Conservation (phyloP, 2,329 filamentous ascomycete species). For the Penicillium sp. region DNA sequence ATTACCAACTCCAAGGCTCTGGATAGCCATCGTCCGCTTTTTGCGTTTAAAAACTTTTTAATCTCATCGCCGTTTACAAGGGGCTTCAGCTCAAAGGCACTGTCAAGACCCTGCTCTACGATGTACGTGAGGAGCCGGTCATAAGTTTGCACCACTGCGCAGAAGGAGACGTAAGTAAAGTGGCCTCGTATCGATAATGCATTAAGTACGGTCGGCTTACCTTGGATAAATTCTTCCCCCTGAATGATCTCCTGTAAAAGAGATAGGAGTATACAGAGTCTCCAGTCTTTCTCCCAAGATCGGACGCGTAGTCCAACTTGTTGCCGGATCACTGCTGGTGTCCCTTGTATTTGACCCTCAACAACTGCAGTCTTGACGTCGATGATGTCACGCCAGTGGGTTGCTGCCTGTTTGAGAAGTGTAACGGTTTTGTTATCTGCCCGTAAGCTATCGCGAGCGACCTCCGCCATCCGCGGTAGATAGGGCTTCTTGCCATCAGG, state of each 20-base stretch:
- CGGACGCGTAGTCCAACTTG: conserved; percentile 42
- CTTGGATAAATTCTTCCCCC: conserved; percentile 34
- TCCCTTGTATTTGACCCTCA: conserved; percentile 31
- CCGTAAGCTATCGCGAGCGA: conserved; percentile 78
- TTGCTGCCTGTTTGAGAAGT: conserved; percentile 67
- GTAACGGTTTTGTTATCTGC: conserved; percentile 76
- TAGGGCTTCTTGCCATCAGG: conserved; percentile 55
- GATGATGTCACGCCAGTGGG: conserved; percentile 68
- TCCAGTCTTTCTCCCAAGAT: conserved; percentile 46
- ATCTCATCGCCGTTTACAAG: conserved; percentile 78
- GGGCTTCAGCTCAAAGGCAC: conserved; percentile 62
- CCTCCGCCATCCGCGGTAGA: conserved; percentile 65
- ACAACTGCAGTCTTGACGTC: conserved; percentile 56
- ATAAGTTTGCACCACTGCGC: conserved; percentile 57
- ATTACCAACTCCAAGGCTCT: conserved; percentile 78
- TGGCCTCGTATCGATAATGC: not conserved
- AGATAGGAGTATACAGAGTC: conserved; percentile 43
- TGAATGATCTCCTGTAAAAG: conserved; percentile 47
- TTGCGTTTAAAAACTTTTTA: conserved; percentile 65
- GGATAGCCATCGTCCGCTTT: conserved; percentile 82
- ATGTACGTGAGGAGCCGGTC: conserved; percentile 59
- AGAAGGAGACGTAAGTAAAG: conserved; percentile 21
- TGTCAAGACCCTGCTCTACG: conserved; percentile 53
- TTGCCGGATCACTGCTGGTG: conserved; percentile 41
- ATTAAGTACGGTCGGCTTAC: conserved; percentile 30